Evolutionary conservation across 495 filamentous ascomycete species (phyloP).

Genomic region (Cryomyces minteri): DNA sequence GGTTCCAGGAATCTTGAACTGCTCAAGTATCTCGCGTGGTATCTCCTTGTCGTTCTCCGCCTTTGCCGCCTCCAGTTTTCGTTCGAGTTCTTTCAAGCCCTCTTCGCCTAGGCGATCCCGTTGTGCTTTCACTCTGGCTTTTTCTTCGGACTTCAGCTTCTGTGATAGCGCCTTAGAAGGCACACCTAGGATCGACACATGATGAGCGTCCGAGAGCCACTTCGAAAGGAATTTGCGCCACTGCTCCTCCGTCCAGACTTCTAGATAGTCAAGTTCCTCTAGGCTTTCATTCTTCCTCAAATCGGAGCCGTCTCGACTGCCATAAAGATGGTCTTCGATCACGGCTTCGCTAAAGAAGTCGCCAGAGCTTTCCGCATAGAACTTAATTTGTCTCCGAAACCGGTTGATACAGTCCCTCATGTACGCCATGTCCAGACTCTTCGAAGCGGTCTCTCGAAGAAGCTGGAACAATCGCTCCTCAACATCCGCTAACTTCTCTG

Average conservation of each 20-base stretch:
- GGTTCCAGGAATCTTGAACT: slow-evolving; percentile 63
- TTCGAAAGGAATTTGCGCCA: slow-evolving; percentile 69
- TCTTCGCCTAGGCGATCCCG: slow-evolving; percentile 41
- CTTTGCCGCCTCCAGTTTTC: slow-evolving; percentile 64
- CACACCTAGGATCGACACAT: slow-evolving; percentile 65
- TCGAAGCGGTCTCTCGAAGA: slow-evolving; percentile 56
- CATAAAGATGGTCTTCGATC: slow-evolving; percentile 84
- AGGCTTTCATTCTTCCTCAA: slow-evolving; percentile 44
- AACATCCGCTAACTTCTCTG: slow-evolving; percentile 64
- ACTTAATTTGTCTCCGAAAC: slow-evolving; percentile 60
- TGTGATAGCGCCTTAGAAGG: slow-evolving; percentile 43
- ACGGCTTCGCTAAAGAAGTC: slow-evolving; percentile 61
- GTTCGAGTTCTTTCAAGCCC: slow-evolving; percentile 48
- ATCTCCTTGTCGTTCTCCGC: slow-evolving; percentile 68
- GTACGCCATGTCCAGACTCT: slow-evolving; percentile 75
- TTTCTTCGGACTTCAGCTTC: slow-evolving; percentile 50
- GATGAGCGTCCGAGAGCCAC: slow-evolving; percentile 73
- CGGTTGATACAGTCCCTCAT: slow-evolving; percentile 69
- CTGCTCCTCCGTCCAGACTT: slow-evolving; percentile 59
- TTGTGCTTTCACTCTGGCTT: slow-evolving; percentile 38
- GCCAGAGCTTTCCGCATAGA: slow-evolving; percentile 55
- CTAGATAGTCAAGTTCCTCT: slow-evolving; percentile 55
- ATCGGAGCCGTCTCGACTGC: slow-evolving; percentile 65
- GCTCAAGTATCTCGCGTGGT: slow-evolving; percentile 53
- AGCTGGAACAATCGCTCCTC: slow-evolving; percentile 74